Conservation (phyloP, 768 basidiomycete genomes). For the Tubosaeta sp. region DNA sequence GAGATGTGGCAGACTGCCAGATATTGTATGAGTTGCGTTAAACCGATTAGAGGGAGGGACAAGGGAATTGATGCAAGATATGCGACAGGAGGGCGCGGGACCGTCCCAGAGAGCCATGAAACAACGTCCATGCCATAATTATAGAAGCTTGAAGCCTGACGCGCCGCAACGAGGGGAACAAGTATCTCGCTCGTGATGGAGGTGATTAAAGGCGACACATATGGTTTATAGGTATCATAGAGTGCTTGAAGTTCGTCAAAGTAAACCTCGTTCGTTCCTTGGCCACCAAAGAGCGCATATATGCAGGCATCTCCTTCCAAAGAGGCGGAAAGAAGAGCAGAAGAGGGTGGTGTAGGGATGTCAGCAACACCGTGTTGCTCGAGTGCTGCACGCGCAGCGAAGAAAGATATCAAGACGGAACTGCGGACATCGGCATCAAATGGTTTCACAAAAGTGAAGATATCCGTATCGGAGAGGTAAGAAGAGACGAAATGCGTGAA, state of each 20-base stretch:
- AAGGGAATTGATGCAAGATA: slow-evolving; percentile 93
- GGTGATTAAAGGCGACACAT: slow-evolving; percentile 68
- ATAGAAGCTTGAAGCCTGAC: slow-evolving; percentile 61
- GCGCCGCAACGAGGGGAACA: slow-evolving; percentile 59
- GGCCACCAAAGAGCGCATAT: slow-evolving; percentile 95
- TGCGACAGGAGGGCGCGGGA: slow-evolving; percentile 67
- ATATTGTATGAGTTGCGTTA: slow-evolving; percentile 95
- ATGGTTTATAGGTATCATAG: slow-evolving; percentile 88
- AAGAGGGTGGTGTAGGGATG: slow-evolving; percentile 57
- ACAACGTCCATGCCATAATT: slow-evolving; percentile 74
- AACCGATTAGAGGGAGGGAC: slow-evolving; percentile 92
- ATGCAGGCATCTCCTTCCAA: slow-evolving; percentile 62
- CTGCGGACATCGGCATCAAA: slow-evolving; percentile 76
- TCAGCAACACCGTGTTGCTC: slow-evolving; percentile 50
- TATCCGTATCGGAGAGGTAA: slow-evolving; percentile 68
- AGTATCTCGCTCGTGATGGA: slow-evolving; percentile 65
- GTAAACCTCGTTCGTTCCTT: slow-evolving; percentile 97
- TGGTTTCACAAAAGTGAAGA: slow-evolving; percentile 74
- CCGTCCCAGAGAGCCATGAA: slow-evolving; percentile 75
- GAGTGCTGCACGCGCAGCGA: slow-evolving; percentile 65
- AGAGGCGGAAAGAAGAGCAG: slow-evolving; percentile 67
- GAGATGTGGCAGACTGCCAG: slow-evolving; percentile 73
- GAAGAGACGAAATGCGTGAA: slow-evolving; percentile 74
- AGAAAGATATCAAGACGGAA: slow-evolving; percentile 75
- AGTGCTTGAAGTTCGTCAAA: slow-evolving; percentile 92